A percentile compares a stretch with the other conserved stretches of the same genome.
Conservation (phyloP, 2,329 filamentous ascomycete species). For the Neocucurbitaria cava region DNA sequence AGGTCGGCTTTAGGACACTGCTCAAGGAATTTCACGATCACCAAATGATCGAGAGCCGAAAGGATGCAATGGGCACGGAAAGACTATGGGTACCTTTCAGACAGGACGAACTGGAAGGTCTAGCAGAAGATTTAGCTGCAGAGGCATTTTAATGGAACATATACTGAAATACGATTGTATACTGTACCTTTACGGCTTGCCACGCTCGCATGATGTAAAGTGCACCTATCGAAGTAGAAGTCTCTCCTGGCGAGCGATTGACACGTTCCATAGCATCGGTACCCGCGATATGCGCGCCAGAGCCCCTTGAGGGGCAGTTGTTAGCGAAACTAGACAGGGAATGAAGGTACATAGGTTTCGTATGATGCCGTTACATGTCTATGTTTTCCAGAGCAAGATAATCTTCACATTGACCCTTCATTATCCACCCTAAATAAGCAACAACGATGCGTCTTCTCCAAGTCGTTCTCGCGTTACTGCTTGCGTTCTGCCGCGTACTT, state of each 20-base stretch:
- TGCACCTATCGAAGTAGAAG: background rate
- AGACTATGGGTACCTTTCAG: constrained; percentile 84
- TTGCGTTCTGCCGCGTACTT: background rate
- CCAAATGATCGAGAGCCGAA: constrained; percentile 91
- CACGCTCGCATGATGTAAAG: background rate
- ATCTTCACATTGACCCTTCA: no score
- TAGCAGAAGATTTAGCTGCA: constrained; percentile 77
- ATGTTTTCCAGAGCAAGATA: no score
- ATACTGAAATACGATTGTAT: background rate
- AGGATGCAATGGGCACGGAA: constrained; percentile 85
- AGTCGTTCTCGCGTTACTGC: background rate
- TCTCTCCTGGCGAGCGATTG: background rate
- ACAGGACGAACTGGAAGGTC: constrained; percentile 83
- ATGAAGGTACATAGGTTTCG: background rate
- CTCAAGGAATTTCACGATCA: constrained; percentile 98
- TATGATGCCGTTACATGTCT: no score
- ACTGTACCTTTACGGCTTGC: background rate
- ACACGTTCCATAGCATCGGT: background rate
- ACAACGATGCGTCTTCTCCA: background rate
- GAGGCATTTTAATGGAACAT: constrained; percentile 32
- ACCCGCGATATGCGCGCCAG: background rate
- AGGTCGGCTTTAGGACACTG: constrained; percentile 92
- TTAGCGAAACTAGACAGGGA: background rate
- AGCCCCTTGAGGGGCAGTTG: background rate
- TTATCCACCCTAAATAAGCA: no score